Evolutionary conservation across 768 basidiomycete species (phyloP).

Genomic region (Boletus patriciae): DNA sequence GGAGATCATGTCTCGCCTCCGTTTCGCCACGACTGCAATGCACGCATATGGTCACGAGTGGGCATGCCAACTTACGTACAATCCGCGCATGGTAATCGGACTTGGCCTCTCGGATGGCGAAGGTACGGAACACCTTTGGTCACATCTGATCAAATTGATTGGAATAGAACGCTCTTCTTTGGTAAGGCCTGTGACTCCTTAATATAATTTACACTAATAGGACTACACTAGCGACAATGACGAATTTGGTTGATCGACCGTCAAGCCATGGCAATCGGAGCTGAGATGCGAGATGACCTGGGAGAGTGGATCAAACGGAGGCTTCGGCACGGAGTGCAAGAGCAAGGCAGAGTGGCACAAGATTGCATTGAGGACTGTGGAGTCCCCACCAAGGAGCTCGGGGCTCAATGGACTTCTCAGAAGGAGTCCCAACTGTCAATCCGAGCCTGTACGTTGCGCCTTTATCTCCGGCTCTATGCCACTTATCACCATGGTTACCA

Average conservation of each 20-base stretch:
- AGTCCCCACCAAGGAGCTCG: conserved; percentile 17
- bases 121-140: conserved; percentile 27
- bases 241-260: conserved; percentile 38
- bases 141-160: conserved; percentile 35
- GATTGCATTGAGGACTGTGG: conserved; percentile 25
- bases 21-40: no score
- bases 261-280: conserved; percentile 14
- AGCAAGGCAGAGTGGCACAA: conserved; percentile 11
- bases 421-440: background rate
- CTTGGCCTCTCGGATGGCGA: no score
- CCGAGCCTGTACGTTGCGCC: background rate
- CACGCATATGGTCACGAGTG: no score
- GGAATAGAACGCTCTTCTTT: conserved; percentile 31
- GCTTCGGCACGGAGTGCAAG: conserved; percentile 14
- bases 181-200: conserved; percentile 22
- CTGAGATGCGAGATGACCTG: background rate
- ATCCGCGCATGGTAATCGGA: no score
- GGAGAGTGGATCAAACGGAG: conserved; percentile 35
- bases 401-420: conserved; percentile 32
- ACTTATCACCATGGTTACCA: background rate
- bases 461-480: no score
- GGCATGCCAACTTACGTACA: no score
- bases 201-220: background rate
- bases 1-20: no score
- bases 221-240: conserved; percentile 14